A percentile compares a stretch with the other conserved stretches of the same genome.
Evolutionary conservation across 202 grass and related monocot genomes (phyloP).

Genomic region (Carex arenaria): DNA sequence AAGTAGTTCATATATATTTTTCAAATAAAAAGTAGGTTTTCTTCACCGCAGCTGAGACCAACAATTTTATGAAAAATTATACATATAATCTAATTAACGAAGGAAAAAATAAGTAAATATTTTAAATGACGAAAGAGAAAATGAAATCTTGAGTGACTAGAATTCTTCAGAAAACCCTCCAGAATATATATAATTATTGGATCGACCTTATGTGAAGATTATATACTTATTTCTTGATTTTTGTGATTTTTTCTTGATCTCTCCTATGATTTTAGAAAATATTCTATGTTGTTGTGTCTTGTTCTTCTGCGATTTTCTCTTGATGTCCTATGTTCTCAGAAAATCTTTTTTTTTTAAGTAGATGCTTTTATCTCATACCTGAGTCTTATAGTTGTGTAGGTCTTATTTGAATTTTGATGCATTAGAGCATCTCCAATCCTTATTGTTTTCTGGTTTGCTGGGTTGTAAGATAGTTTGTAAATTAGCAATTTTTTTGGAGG

Average conservation of each 20-base stretch:
- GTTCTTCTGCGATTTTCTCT: too few species aligned
- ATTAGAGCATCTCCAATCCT: too few species aligned
- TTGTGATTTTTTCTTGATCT: neutral
- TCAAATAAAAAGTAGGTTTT: neutral
- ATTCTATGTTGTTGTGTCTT: neutral
- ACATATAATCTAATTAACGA: neutral
- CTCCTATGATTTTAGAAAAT: neutral
- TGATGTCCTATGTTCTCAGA: too few species aligned
- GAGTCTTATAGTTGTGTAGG: too few species aligned
- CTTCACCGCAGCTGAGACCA: neutral
- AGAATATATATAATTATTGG: neutral
- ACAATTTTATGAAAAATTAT: neutral
- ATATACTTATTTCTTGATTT: neutral
- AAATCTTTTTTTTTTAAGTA: too few species aligned
- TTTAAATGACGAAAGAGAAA: neutral
- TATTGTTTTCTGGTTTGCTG: too few species aligned
- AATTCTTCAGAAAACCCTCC: neutral
- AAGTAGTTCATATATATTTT: neutral
- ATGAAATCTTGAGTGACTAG: neutral
- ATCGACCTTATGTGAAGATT: neutral
- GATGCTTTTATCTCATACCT: too few species aligned
- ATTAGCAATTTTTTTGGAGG: too few species aligned
- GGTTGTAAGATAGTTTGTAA: too few species aligned
- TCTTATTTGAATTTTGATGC: too few species aligned
- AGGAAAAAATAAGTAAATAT: neutral